A percentile compares a stretch with the other conserved stretches of the same genome.
These are phyloP conservation scores for Coemansia aciculifera DNA, from an alignment of 192 early-diverging fungal species.

Conservation along the genomic window DNA sequence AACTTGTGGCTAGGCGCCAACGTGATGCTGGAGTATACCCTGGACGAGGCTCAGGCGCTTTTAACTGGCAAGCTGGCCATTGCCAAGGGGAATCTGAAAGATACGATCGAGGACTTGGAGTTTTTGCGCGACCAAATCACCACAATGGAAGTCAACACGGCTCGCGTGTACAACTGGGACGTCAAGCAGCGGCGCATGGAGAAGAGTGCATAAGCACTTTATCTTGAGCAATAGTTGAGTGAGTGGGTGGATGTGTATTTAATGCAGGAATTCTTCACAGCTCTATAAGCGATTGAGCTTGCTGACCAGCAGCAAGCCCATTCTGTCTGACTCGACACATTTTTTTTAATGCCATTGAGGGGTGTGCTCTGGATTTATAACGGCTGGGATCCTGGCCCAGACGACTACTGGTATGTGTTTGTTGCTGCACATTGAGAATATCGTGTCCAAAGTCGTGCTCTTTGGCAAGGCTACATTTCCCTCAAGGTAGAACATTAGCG, in stretches of 20 bases:
- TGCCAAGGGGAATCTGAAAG: slow-evolving; percentile 70
- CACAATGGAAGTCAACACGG: slow-evolving; percentile 98
- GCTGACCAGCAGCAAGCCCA: background rate
- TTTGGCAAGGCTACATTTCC: slow-evolving; percentile 36
- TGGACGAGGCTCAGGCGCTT: slow-evolving; percentile 82
- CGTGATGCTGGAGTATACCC: slow-evolving; percentile 95
- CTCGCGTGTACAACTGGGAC: slow-evolving; percentile 97
- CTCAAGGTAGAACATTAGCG: slow-evolving; percentile 40
- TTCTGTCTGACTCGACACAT: background rate
- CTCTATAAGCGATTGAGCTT: background rate
- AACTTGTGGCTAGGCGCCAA: slow-evolving; percentile 98
- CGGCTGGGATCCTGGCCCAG: slow-evolving; percentile 33
- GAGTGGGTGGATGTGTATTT: background rate
- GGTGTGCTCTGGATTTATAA: slow-evolving; percentile 4
- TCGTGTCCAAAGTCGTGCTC: slow-evolving; percentile 12
- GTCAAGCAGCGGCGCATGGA: slow-evolving; percentile 73
- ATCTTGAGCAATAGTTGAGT: background rate
- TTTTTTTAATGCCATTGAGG: slow-evolving; percentile 27
- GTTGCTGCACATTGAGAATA: slow-evolving; percentile 19
- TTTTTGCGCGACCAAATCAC: slow-evolving; percentile 97
- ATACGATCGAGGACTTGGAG: slow-evolving; percentile 86
- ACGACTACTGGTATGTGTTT: slow-evolving; percentile 27
- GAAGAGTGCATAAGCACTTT: slow-evolving; percentile 9
- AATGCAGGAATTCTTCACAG: background rate
- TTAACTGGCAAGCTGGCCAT: slow-evolving; percentile 72